phyloP scores from a whole-genome alignment of 148 eudicot genomes.

The Euryodendron excelsum region DNA sequence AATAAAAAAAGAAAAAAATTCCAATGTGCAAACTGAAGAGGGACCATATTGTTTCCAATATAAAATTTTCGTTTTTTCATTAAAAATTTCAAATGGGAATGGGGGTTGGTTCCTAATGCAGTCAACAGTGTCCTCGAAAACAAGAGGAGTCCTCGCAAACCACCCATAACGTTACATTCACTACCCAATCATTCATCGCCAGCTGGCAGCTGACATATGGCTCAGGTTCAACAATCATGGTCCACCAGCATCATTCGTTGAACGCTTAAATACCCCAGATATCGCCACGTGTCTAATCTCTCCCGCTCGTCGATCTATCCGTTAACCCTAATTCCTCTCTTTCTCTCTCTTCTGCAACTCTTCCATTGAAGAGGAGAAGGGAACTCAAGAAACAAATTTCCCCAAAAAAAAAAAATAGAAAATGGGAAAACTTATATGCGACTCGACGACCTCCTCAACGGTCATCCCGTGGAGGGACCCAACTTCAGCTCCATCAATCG shows the following conservation, averaged over 20 bases:
- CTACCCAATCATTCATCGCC: not conserved
- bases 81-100: too few relatives aligned
- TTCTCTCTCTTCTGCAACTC: slow-evolving; percentile 14
- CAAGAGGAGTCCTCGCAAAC: not conserved
- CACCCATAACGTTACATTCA: slow-evolving; percentile 8
- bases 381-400: not conserved
- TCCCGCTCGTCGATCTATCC: slow-evolving; percentile 45
- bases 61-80: too few relatives aligned
- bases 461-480: slow-evolving; percentile 61
- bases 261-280: slow-evolving; percentile 13
- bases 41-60: too few relatives aligned
- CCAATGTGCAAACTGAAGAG: too few relatives aligned
- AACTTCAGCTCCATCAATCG: slow-evolving; percentile 21
- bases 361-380: slow-evolving; percentile 7
- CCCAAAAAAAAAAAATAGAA: not conserved
- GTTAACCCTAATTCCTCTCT: slow-evolving; percentile 53
- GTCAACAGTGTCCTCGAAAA: not conserved
- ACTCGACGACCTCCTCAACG: slow-evolving; percentile 51
- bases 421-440: slow-evolving; percentile 87
- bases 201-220: not conserved
- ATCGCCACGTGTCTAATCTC: slow-evolving; percentile 43
- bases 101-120: too few relatives aligned
- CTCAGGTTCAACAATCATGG: not conserved
- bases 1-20: too few relatives aligned
- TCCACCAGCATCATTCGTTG: not conserved